Evolutionary conservation across 768 basidiomycete species (phyloP).

Genomic region (Mycena filopes): DNA sequence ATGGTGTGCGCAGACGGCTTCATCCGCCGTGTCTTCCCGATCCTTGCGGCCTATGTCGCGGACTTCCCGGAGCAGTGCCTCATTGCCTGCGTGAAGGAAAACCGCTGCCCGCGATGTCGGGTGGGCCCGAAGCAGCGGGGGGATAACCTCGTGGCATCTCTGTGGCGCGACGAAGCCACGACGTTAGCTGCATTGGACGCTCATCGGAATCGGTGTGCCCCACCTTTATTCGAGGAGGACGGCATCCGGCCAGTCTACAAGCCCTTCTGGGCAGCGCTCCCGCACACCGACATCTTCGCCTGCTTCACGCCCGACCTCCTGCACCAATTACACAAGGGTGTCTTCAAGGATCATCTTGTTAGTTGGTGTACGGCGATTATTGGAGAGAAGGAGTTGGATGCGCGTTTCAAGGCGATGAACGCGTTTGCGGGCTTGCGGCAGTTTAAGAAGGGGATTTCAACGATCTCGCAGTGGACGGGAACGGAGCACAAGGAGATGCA

Average conservation of each 20-base stretch:
- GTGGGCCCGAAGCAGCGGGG: conserved; percentile 29
- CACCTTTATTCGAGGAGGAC: background rate
- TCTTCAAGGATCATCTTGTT: background rate
- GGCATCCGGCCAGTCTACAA: background rate
- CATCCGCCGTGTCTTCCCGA: background rate
- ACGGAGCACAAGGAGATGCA: conserved; percentile 3
- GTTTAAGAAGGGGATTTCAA: background rate
- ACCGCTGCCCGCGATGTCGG: conserved; percentile 1
- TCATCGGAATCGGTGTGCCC: background rate
- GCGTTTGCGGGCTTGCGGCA: background rate
- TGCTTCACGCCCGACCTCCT: background rate
- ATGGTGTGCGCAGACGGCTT: conserved; percentile 1
- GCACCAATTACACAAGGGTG: background rate
- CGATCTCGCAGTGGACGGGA: background rate
- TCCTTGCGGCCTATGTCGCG: no score
- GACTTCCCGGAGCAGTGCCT: background rate
- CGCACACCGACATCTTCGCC: background rate
- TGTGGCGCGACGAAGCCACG: background rate
- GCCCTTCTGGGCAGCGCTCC: background rate
- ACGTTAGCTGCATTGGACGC: background rate
- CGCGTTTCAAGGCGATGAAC: conserved; percentile 3
- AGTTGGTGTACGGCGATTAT: background rate
- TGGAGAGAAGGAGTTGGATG: background rate
- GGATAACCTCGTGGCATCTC: conserved; percentile 2
- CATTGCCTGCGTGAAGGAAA: background rate